phyloP scores from a whole-genome alignment of 2,329 filamentous ascomycete genomes.

The Canariomyces notabilis region DNA sequence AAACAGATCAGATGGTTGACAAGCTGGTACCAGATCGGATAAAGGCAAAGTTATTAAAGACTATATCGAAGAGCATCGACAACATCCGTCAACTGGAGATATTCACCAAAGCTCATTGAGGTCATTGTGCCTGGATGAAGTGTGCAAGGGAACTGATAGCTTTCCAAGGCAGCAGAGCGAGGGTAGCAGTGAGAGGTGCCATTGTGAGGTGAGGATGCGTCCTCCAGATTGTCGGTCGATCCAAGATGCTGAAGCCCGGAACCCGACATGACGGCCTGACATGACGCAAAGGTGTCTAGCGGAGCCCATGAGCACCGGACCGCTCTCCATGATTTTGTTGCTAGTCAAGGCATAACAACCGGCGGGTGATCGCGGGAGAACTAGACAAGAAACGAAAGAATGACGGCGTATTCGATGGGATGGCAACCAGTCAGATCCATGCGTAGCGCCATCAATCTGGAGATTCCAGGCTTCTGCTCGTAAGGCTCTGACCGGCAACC shows the following conservation, averaged over 20 bases:
- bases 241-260: background rate
- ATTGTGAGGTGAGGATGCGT: constrained; percentile 1
- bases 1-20: constrained; percentile 13
- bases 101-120: no score
- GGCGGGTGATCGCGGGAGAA: constrained; percentile 14
- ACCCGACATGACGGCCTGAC: constrained; percentile 1
- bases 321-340: background rate
- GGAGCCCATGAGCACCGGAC: constrained; percentile 1
- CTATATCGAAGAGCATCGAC: no score
- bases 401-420: constrained; percentile 5
- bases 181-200: background rate
- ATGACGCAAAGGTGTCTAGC: constrained; percentile 11
- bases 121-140: background rate
- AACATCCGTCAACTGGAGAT: no score
- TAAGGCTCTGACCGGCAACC: constrained; percentile 24
- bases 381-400: constrained; percentile 9
- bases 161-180: constrained; percentile 10
- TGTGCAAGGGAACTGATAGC: background rate
- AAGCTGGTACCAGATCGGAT: constrained; percentile 12
- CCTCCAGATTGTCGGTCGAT: constrained; percentile 10
- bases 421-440: constrained; percentile 10
- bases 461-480: constrained; percentile 9
- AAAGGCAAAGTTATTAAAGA: constrained; percentile 2
- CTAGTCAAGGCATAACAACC: constrained; percentile 17
- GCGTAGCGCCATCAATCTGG: background rate